These are phyloP conservation scores for Fagopyrum tataricum DNA, from an alignment of 148 eudicot genomes.

Conservation along the genomic window DNA sequence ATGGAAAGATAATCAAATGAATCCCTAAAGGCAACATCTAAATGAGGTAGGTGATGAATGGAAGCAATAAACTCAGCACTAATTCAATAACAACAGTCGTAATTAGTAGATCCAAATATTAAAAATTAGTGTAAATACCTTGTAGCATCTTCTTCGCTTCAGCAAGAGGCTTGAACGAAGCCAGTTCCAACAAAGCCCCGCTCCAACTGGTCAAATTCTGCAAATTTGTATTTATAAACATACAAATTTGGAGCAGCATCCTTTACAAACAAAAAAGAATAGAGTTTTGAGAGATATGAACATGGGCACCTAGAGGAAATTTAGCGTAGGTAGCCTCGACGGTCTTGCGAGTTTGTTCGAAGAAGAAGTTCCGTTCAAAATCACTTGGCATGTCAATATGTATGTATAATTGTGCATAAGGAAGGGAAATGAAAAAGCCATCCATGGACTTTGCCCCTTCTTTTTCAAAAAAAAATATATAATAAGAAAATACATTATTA, in stretches of 20 bases:
- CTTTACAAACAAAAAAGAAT: neutral
- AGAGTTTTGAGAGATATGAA: slow-evolving; percentile 17
- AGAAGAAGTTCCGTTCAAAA: slow-evolving; percentile 58
- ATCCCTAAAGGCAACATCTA: no score
- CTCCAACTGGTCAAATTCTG: slow-evolving; percentile 54
- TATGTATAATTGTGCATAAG: neutral
- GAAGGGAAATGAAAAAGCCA: no score
- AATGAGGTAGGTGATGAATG: no score
- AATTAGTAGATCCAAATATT: neutral
- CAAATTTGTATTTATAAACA: neutral
- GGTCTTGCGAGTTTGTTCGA: slow-evolving; percentile 71
- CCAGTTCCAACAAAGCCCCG: slow-evolving; percentile 39
- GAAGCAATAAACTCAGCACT: neutral
- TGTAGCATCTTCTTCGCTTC: slow-evolving; percentile 30
- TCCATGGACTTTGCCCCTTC: no score
- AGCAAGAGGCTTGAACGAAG: slow-evolving; percentile 22
- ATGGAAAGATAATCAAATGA: no score
- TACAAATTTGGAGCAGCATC: neutral
- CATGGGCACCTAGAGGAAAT: slow-evolving; percentile 72
- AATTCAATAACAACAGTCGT: neutral
- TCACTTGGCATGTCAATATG: slow-evolving; percentile 57
- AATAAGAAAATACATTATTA: no score
- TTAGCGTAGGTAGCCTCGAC: slow-evolving; percentile 49
- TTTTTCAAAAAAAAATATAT: no score
- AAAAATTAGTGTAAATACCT: slow-evolving; percentile 22